A percentile compares a stretch with the other conserved stretches of the same genome.
phyloP scores from a whole-genome alignment of 352 stramenopile genomes.

The Globisporangium iwayamae region DNA sequence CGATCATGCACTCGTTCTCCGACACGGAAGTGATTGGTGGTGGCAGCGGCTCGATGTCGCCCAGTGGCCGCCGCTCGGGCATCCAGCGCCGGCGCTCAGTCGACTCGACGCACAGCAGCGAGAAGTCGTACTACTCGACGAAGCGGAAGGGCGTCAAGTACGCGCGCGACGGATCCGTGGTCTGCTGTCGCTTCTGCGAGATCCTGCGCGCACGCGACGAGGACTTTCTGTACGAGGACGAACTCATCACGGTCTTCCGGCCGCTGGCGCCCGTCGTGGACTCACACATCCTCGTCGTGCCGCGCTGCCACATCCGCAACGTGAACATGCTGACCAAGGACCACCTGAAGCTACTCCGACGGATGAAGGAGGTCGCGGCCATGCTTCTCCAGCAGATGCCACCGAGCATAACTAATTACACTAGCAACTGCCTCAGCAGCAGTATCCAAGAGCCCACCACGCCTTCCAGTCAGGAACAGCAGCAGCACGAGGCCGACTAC shows the following conservation, averaged over 20 bases:
- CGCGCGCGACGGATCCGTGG: conserved; percentile 44
- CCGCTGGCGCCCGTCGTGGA: conserved; percentile 63
- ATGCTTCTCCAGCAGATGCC: conserved; percentile 33
- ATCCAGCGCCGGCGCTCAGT: conserved; percentile 17
- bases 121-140: conserved; percentile 37
- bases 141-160: conserved; percentile 80
- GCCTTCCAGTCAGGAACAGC: background rate
- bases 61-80: background rate
- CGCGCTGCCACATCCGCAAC: conserved; percentile 81
- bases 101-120: conserved; percentile 17
- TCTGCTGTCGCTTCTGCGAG: conserved; percentile 83
- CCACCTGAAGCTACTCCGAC: conserved; percentile 56
- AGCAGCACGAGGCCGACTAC: conserved; percentile 35
- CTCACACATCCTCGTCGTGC: conserved; percentile 81
- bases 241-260: conserved; percentile 70
- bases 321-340: conserved; percentile 70
- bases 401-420: background rate
- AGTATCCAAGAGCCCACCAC: conserved; percentile 1
- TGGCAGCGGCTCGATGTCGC: conserved; percentile 21
- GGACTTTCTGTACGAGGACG: conserved; percentile 80
- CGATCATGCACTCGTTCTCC: conserved; percentile 36
- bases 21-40: conserved; percentile 39
- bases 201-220: conserved; percentile 62
- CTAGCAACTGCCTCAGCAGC: background rate
- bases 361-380: conserved; percentile 66